Evolutionary conservation across 768 basidiomycete genomes (phyloP), one percentile per base, ranked within the genome.

Genomic region (Mycena pura): DNA sequence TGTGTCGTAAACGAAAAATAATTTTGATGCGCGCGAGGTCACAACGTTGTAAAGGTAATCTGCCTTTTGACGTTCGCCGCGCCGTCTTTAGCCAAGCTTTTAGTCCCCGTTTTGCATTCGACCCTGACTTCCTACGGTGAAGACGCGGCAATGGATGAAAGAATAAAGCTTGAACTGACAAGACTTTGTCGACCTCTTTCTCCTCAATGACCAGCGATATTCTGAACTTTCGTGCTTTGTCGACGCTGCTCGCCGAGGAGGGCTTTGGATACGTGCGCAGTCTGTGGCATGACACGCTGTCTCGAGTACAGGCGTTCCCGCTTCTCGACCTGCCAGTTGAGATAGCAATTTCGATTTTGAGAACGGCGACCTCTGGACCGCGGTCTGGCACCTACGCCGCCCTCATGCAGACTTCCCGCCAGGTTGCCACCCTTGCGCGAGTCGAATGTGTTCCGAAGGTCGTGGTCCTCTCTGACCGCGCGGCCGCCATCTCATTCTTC

Each of bases 341-440:
- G 19, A 47, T 63, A 5, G 44, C 44, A 0, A 6, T 58, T 4
- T 24, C 38, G 0, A 63, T 63, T 21, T 31, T 63, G 28, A 63
- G 58, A 22, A 1, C 54, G 9, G 62, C 62, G 2, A 47, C 56
- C n/a, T n/a, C n/a, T n/a, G n/a, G 8, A 49, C 44, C 0, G 58
- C n/a, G 54, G 25, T 54, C 55, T 2, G 49, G 62, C 22, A 34
- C 56, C 1, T 63, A 63, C 28, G 31, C 62, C 1, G 38, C 39
- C 6, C 56, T 63, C 19, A 57, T 63, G 62, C 39, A 45, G 5
- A 57, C 62, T 0, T 63, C 50, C 13, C 56, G 45, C 5, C 14
- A 4, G 6, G 28, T 63, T 9, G 62, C 62, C 19, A 24, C 5
- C 13, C 29, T 63, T 5, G 62, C 51, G 15, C 62, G 62, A 21